Conservation (phyloP, 352 stramenopile species). For the Phytophthora kernoviae region DNA sequence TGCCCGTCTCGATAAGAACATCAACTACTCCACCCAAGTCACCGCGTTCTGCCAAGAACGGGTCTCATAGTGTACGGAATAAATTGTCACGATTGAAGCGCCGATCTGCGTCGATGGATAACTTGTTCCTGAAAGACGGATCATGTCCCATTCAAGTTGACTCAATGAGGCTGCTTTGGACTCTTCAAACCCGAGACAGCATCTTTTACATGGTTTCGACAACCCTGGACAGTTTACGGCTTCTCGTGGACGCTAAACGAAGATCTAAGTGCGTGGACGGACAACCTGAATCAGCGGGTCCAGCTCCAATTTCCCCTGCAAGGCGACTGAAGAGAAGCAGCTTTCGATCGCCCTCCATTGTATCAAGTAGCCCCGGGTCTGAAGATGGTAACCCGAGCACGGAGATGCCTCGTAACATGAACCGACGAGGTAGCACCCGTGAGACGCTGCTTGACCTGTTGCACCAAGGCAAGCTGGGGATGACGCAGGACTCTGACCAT, state of each 20-base stretch:
- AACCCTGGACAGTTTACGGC: slow-evolving; percentile 51
- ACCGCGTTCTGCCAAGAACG: slow-evolving; percentile 45
- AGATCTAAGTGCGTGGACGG: slow-evolving; percentile 16
- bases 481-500: slow-evolving; percentile 20
- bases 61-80: slow-evolving; percentile 58
- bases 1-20: slow-evolving; percentile 16
- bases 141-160: slow-evolving; percentile 83
- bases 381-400: slow-evolving; percentile 1
- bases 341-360: slow-evolving; percentile 24
- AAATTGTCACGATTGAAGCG: slow-evolving; percentile 62
- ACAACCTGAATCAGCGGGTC: background rate
- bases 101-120: slow-evolving; percentile 73
- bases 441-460: slow-evolving; percentile 75
- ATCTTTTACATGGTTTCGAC: slow-evolving; percentile 76
- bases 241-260: slow-evolving; percentile 43
- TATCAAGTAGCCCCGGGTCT: slow-evolving; percentile 1
- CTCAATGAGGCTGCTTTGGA: slow-evolving; percentile 84
- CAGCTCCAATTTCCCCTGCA: slow-evolving; percentile 9
- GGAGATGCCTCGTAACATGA: slow-evolving; percentile 4
- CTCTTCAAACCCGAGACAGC: slow-evolving; percentile 71
- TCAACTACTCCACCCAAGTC: slow-evolving; percentile 20
- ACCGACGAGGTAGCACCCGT: slow-evolving; percentile 50
- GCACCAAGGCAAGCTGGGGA: slow-evolving; percentile 76
- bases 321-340: slow-evolving; percentile 22
- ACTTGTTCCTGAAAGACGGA: slow-evolving; percentile 70